Base-by-base conservation (phyloP, 2,329 filamentous ascomycete species). In the Fusarium nanum region DNA sequence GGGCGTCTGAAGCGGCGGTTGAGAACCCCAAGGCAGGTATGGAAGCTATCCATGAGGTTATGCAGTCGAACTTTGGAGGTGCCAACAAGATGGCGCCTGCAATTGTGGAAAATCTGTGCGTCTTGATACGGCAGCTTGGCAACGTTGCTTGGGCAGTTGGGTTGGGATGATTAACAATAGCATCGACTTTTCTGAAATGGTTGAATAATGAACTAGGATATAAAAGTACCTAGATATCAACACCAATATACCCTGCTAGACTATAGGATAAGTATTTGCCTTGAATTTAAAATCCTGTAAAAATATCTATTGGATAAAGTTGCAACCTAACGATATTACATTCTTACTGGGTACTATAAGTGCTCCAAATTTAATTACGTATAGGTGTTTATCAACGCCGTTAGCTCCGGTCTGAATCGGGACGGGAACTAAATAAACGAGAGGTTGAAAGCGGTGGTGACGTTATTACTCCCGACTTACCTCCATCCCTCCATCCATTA, bases 61-160 rank as follows among this genome's bases (percentile, higher is more conserved):
- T 93, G 66, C 79, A 82, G 32, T 77, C 81, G 41, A 89, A 90
- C 76, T 88, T 84, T 62, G 71, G 77, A 16, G 79, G 77, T 2
- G 79, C 78, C 1, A 78, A 81, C 30, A 83, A 84, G 30, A 76
- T 78, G 10, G 71, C 84, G 62, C 88, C 90, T 14, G 86, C 89
- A 1, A 83, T 93, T 46, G 89, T 92, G 3, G 89, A 91, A 71
- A 92, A 92, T 65, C 76, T 93, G 49, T 86, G 89, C 47, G 84
- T 88, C 47, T 78, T 93, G 70, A 86, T 93, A 72, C 85, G 85
- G 67, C 88, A 89, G 67, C 77, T 92, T 55, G 85, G 86, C 6
- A 82, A 83, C 70, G 85, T 86, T 6, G 84, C 85, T 4, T 79
- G 78, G 78, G 77, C 76, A 16, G 78, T 80, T 16, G 79, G 79